These are phyloP conservation scores for Lophiotrema nucula DNA, from an alignment of 495 filamentous ascomycete genomes.

Conservation along the genomic window DNA sequence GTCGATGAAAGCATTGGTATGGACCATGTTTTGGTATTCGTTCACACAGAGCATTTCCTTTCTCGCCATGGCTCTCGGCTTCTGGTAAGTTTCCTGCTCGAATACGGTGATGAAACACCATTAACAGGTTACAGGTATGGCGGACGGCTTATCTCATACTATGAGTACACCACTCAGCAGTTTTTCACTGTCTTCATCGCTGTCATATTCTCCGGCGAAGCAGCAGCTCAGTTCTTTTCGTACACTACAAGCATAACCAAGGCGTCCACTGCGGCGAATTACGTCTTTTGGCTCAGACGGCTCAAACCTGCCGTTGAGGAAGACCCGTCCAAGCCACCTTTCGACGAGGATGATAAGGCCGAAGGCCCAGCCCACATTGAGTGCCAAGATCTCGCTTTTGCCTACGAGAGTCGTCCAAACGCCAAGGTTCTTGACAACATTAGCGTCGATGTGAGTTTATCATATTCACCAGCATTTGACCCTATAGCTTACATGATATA, in stretches of 20 bases:
- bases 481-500: too few species aligned
- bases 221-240: conserved; percentile 81
- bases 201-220: conserved; percentile 78
- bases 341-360: conserved; percentile 7
- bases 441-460: conserved; percentile 23
- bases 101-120: neutral
- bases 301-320: conserved; percentile 14
- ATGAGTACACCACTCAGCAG: conserved; percentile 69
- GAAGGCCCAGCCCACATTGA: conserved; percentile 23
- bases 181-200: conserved; percentile 85
- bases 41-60: conserved; percentile 78
- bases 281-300: conserved; percentile 19
- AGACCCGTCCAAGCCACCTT: conserved; percentile 13
- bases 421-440: conserved; percentile 27
- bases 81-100: conserved; percentile 85
- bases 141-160: conserved; percentile 51
- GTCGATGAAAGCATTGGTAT: conserved; percentile 22
- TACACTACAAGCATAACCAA: conserved; percentile 87
- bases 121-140: conserved; percentile 9
- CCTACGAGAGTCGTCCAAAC: conserved; percentile 30
- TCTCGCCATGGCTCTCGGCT: conserved; percentile 78
- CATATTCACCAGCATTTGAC: too few species aligned
- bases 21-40: conserved; percentile 66
- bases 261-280: conserved; percentile 69
- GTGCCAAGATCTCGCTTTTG: conserved; percentile 33